These are phyloP conservation scores for Pichia sp. DNA, from an alignment of 1,139 yeast species.

Conservation along the genomic window DNA sequence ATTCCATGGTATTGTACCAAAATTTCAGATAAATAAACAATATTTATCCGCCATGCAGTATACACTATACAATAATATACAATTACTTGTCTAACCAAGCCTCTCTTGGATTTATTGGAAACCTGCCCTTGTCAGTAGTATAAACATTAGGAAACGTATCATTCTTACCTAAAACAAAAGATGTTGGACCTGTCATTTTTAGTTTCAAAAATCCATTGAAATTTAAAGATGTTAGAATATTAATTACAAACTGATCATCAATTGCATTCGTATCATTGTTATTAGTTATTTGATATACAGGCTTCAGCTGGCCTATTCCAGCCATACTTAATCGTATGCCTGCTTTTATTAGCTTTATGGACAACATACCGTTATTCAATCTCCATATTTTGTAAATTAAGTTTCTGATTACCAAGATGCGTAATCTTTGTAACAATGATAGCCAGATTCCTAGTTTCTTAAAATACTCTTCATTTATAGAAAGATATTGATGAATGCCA, in stretches of 20 bases:
- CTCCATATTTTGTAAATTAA: constrained; percentile 31
- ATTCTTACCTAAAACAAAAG: constrained; percentile 43
- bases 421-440: constrained; percentile 36
- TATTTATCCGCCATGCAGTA: no score
- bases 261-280: background rate
- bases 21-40: no score
- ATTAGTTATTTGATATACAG: constrained; percentile 5
- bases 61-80: no score
- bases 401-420: constrained; percentile 43
- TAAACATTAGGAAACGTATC: constrained; percentile 42
- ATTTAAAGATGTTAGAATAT: constrained; percentile 42
- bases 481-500: constrained; percentile 31
- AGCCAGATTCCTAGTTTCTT: constrained; percentile 34
- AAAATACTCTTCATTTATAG: constrained; percentile 33
- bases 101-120: constrained; percentile 21
- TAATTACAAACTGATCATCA: constrained; percentile 32
- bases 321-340: constrained; percentile 19
- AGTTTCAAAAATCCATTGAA: constrained; percentile 51
- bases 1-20: no score
- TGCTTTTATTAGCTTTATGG: constrained; percentile 14
- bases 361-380: constrained; percentile 10
- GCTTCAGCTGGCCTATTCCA: constrained; percentile 2
- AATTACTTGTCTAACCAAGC: constrained; percentile 23
- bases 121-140: constrained; percentile 31
- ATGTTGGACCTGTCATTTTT: constrained; percentile 41